Conservation (phyloP, 225 moss, liverwort and hornwort species). For the Physcomitrium patens region DNA sequence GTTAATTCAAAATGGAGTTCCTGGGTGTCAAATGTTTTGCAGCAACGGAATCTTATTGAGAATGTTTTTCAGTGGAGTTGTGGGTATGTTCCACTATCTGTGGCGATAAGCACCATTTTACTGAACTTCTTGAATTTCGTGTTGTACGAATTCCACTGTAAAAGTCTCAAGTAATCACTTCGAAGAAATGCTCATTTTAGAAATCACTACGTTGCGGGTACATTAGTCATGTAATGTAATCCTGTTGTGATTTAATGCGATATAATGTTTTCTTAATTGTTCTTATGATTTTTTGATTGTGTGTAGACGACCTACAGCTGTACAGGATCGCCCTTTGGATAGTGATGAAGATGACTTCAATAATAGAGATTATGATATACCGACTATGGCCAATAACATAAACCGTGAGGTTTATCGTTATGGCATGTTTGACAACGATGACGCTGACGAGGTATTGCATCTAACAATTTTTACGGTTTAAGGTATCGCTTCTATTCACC, state of each 20-base stretch:
- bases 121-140: constrained; percentile 7
- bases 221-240: neutral
- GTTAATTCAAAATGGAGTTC: constrained; percentile 76
- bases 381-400: constrained; percentile 86
- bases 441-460: constrained; percentile 76
- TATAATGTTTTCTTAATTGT: neutral
- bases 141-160: neutral
- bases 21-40: constrained; percentile 78
- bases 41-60: constrained; percentile 78
- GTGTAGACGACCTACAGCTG: constrained; percentile 85
- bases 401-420: constrained; percentile 94
- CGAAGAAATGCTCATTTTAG: neutral
- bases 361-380: constrained; percentile 93
- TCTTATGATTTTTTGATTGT: constrained; percentile 5
- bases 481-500: neutral
- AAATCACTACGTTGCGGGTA: neutral
- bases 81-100: constrained; percentile 59
- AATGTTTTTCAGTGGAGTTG: constrained; percentile 91
- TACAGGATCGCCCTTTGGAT: constrained; percentile 82
- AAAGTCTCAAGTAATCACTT: neutral
- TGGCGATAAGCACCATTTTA: neutral
- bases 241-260: neutral
- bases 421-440: constrained; percentile 96
- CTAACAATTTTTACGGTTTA: neutral
- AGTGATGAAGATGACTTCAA: constrained; percentile 93